Evolutionary conservation across 73 alveolate genomes (phyloP).

Genomic region (Breviolum minutum): DNA sequence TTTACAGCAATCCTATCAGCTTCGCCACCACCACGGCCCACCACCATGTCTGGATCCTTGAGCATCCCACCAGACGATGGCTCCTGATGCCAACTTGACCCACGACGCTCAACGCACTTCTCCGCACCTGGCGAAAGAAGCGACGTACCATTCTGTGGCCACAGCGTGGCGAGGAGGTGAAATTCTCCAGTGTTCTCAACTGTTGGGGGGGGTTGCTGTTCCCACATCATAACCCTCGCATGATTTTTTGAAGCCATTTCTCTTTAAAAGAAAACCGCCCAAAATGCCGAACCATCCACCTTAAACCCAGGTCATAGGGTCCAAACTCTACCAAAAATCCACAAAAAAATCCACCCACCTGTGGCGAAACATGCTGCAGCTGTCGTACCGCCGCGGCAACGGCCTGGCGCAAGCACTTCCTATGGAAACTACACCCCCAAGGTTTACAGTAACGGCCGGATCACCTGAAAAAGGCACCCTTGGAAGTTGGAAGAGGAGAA

Average conservation of each 20-base stretch:
- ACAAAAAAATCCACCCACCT: background rate
- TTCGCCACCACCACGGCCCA: background rate
- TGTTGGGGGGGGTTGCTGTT: background rate
- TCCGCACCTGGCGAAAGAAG: background rate
- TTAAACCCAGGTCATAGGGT: background rate
- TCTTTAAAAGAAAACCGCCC: background rate
- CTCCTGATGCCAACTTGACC: conserved; percentile 15
- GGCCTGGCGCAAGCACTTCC: background rate
- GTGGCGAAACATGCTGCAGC: conserved; percentile 24
- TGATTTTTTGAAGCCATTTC: background rate
- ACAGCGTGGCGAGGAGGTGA: background rate
- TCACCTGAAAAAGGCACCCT: background rate
- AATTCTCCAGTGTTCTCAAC: background rate
- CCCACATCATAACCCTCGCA: background rate
- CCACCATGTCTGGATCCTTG: background rate
- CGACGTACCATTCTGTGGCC: too few relatives aligned
- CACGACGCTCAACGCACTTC: background rate
- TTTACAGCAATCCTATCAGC: background rate
- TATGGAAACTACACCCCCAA: background rate
- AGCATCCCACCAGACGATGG: background rate
- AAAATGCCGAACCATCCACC: background rate
- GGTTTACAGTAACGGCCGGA: background rate
- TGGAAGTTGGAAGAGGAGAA: too few relatives aligned
- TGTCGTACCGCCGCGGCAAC: conserved; percentile 13
- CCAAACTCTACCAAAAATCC: background rate